These are phyloP conservation scores for Sphaerostilbella broomeana DNA, from an alignment of 2,329 filamentous ascomycete genomes.

Conservation along the genomic window DNA sequence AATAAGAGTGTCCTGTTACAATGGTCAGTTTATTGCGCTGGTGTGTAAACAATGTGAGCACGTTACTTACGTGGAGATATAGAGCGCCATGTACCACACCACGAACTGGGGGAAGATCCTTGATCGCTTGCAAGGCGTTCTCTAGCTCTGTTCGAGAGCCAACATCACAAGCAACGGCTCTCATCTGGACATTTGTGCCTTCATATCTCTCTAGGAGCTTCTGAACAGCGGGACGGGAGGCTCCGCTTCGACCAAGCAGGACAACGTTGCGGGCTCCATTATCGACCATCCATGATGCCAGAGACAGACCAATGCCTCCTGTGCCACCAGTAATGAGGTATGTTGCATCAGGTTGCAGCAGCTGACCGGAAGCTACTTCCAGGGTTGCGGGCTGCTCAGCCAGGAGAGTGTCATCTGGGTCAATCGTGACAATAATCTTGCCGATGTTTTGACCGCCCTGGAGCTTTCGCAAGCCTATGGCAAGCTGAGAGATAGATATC, in stretches of 20 bases:
- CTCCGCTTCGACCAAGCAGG: slow-evolving; percentile 24
- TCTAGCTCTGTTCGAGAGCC: slow-evolving; percentile 3
- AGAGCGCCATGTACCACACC: slow-evolving; percentile 20
- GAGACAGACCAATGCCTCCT: slow-evolving; percentile 17
- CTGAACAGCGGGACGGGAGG: slow-evolving; percentile 9
- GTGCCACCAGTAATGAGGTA: slow-evolving; percentile 20
- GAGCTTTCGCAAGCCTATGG: slow-evolving; percentile 8
- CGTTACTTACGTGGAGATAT: slow-evolving; percentile 2
- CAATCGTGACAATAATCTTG: slow-evolving; percentile 12
- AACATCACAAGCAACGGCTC: slow-evolving; percentile 17
- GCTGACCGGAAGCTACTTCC: background rate
- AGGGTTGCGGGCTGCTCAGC: slow-evolving; percentile 10
- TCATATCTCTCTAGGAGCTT: too few species aligned
- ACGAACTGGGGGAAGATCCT: slow-evolving; percentile 17
- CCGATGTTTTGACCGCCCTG: slow-evolving; percentile 12
- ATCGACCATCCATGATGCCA: slow-evolving; percentile 16
- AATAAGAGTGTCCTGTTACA: slow-evolving; percentile 14
- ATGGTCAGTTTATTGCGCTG: background rate
- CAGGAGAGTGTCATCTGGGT: slow-evolving; percentile 11
- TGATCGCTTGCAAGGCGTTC: slow-evolving; percentile 5
- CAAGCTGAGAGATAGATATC: slow-evolving; percentile 10
- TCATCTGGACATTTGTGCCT: slow-evolving; percentile 7
- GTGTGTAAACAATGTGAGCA: background rate
- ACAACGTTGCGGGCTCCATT: slow-evolving; percentile 25
- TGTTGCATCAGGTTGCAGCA: slow-evolving; percentile 12